Conservation (phyloP, 495 filamentous ascomycete species). For the Hyaloscypha bicolor region DNA sequence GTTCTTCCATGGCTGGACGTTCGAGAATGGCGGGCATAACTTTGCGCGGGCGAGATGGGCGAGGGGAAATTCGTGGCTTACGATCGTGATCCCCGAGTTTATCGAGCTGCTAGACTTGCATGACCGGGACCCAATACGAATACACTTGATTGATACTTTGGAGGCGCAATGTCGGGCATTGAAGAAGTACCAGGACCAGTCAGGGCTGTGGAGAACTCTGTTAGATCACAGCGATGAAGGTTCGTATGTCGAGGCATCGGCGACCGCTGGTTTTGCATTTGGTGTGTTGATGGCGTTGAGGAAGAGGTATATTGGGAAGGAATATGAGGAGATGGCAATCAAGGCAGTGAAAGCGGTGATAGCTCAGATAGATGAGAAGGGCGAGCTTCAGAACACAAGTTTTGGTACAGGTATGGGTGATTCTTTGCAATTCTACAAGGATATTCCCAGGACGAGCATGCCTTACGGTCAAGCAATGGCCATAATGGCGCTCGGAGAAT, state of each 20-base stretch:
- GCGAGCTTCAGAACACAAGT: conserved; percentile 67
- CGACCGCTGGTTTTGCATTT: conserved; percentile 73
- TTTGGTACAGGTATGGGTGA: conserved; percentile 74
- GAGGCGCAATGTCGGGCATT: conserved; percentile 63
- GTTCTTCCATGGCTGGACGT: conserved; percentile 77
- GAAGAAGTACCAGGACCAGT: conserved; percentile 50
- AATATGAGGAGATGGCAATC: conserved; percentile 49
- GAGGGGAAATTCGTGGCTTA: conserved; percentile 65
- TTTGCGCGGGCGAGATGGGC: conserved; percentile 72
- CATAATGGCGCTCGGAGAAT: conserved; percentile 69
- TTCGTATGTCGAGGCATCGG: conserved; percentile 68
- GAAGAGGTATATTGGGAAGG: conserved; percentile 57
- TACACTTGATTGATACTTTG: conserved; percentile 60
- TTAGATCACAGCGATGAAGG: conserved; percentile 59
- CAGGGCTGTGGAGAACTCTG: conserved; percentile 68
- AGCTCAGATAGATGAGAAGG: conserved; percentile 57
- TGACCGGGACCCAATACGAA: conserved; percentile 56
- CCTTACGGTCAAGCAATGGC: conserved; percentile 80
- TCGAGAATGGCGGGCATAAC: conserved; percentile 66
- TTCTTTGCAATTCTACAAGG: conserved; percentile 64
- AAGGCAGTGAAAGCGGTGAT: conserved; percentile 63
- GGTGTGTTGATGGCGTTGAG: conserved; percentile 69
- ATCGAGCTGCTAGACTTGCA: conserved; percentile 64
- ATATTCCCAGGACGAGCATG: conserved; percentile 70
- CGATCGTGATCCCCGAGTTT: conserved; percentile 72